Evolutionary conservation across 352 stramenopile genomes (phyloP).

Genomic region (Phytophthora nicotianae): DNA sequence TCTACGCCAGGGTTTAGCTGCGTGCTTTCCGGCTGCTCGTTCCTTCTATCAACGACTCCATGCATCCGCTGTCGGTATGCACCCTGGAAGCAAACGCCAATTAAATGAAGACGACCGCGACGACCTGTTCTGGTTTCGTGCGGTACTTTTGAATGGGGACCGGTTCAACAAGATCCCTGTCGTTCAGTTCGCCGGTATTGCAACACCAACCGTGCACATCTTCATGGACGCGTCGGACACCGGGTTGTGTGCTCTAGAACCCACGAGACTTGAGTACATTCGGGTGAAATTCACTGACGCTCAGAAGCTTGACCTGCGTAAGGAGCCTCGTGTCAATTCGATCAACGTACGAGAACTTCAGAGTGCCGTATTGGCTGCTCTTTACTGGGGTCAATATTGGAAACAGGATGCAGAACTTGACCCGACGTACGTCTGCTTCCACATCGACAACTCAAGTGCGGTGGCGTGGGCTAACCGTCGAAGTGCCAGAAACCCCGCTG

Average conservation of each 20-base stretch:
- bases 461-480: slow-evolving; percentile 4
- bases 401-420: too few species aligned
- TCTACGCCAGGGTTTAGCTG: slow-evolving; percentile 4
- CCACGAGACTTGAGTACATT: slow-evolving; percentile 11
- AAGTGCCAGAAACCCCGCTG: neutral
- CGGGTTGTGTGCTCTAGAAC: slow-evolving; percentile 21
- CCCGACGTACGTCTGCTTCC: slow-evolving; percentile 5
- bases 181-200: neutral
- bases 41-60: slow-evolving; percentile 15
- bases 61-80: too few species aligned
- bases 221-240: slow-evolving; percentile 27
- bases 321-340: neutral
- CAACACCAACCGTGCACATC: slow-evolving; percentile 7
- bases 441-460: slow-evolving; percentile 27
- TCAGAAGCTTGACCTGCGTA: too few species aligned
- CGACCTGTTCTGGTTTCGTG: slow-evolving; percentile 16
- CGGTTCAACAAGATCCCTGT: slow-evolving; percentile 20
- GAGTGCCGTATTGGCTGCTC: slow-evolving; percentile 12
- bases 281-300: too few species aligned
- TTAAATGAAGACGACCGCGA: neutral
- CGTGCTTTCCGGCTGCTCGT: slow-evolving; percentile 8
- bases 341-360: slow-evolving; percentile 31
- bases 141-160: neutral
- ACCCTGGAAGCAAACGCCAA: neutral
- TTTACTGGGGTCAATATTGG: slow-evolving; percentile 11